Evolutionary conservation across 192 early-diverging fungal species (phyloP).

Genomic region (Coemansia sp.): DNA sequence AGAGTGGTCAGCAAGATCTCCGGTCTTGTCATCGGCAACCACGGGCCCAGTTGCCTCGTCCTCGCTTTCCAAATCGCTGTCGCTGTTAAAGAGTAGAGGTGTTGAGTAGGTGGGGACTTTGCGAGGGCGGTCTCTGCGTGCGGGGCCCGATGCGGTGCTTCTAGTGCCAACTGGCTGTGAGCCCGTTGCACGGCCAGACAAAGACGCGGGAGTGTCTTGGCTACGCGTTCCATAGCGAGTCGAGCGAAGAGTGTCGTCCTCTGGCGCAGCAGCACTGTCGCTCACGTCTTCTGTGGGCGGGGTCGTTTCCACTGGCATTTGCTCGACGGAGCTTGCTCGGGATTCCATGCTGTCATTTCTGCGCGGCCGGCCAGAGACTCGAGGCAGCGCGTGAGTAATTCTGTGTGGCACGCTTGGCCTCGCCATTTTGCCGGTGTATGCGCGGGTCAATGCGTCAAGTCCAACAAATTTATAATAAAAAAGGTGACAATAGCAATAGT

Average conservation of each 20-base stretch:
- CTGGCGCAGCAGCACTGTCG: background rate
- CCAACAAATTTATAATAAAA: background rate
- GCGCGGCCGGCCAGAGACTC: background rate
- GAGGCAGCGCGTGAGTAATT: constrained; percentile 2
- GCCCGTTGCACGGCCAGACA: background rate
- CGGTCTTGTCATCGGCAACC: background rate
- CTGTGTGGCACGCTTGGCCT: background rate
- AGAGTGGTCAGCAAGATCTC: background rate
- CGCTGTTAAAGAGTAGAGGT: background rate
- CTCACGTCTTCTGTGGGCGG: background rate
- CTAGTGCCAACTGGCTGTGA: background rate
- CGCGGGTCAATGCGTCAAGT: background rate
- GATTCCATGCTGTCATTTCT: constrained; percentile 1
- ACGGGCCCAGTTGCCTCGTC: background rate
- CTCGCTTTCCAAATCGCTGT: background rate
- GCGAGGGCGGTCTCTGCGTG: background rate
- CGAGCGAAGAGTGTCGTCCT: background rate
- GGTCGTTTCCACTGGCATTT: background rate
- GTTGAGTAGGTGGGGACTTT: background rate
- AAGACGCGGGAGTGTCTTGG: background rate
- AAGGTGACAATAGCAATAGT: background rate
- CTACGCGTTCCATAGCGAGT: background rate
- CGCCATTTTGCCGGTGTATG: background rate
- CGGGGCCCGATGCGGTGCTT: background rate
- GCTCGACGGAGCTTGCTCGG: background rate